Base-by-base conservation (phyloP, 805 yeast genomes). In the Cyberlindnera nakhonratchasimensis region DNA sequence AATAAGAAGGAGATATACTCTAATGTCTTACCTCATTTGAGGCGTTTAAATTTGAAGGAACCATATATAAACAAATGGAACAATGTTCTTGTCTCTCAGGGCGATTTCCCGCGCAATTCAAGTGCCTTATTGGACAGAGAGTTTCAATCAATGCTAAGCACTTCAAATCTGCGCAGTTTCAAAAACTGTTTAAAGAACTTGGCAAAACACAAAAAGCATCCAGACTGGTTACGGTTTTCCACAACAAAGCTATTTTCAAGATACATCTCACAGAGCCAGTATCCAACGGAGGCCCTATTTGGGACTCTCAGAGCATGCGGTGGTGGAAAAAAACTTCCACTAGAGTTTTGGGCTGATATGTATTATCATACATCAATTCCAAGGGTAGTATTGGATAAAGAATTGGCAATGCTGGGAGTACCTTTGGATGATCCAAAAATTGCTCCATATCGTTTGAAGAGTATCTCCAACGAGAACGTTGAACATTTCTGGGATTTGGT, bases 61-160 rank as follows among this genome's bases (percentile, higher is more conserved):
- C 21, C 36, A 3, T 48, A 34, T 35, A 45, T 40, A 37, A 47
- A 48, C 39, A 45, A 28, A 16, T 53, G 55, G 50, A 42, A 39
- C 38, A 51, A 51, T 19, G 28, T 31, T 12, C 30, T 54, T 1
- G 37, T 54, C 10, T 24, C 48, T 2, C 25, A 28, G 12, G 53
- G 50, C 11, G 59, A 52, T 17, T 45, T 53, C 30, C 44, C 52
- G 2, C 40, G 42, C 13, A 35, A 38, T 4, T 42, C 51, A 9
- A 51, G 56, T 23, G n/a, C 29, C 13, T 9, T 29, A 1, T 19
- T 54, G 39, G 47, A 54, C 25, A n/a, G 8, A 5, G 45, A 47
- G 24, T 34, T 54, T 5, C 26, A 42, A 25, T 46, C 51, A 3
- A 52, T 49, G 41, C 14, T 54, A 24, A 18, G 37, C 2, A 14